Percentiles rank a stretch among this genome's conserved stretches.
Conservation (phyloP, 768 basidiomycete genomes). For the Kwoniella shandongensis region DNA sequence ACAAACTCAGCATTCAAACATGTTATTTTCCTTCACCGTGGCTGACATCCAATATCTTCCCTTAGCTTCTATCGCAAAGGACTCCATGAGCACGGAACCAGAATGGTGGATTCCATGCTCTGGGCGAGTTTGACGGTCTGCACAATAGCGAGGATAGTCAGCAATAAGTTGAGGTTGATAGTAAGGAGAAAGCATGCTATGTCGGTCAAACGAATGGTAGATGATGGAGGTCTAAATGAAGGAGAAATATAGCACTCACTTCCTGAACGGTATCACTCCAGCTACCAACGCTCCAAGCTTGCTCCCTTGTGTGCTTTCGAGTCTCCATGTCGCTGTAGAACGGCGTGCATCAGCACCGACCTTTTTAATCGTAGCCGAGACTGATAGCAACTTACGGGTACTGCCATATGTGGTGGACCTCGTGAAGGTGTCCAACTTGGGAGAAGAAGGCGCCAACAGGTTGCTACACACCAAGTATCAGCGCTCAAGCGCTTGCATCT, state of each 20-base stretch:
- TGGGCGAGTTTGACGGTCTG: constrained; percentile 86
- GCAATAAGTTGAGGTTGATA: not conserved
- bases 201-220: too few relatives aligned
- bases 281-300: constrained; percentile 90
- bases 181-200: not conserved
- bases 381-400: constrained; percentile 66
- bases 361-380: not conserved
- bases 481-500: not conserved
- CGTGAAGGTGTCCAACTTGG: constrained; percentile 56
- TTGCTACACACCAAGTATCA: constrained; percentile 26
- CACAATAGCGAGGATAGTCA: not conserved
- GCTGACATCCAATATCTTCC: not conserved
- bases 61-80: constrained; percentile 36
- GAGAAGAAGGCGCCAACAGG: constrained; percentile 53
- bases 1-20: not conserved
- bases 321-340: constrained; percentile 61
- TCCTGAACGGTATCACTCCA: constrained; percentile 95
- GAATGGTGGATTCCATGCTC: constrained; percentile 81
- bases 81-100: constrained; percentile 55
- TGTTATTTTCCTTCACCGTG: not conserved
- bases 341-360: not conserved
- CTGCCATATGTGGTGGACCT: constrained; percentile 96
- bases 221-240: too few relatives aligned
- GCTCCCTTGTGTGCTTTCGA: constrained; percentile 79
- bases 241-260: constrained; percentile 56